Evolutionary conservation across 805 yeast genomes (phyloP), one percentile per base, ranked within the genome.

Genomic region (Saturnispora mendoncae): DNA sequence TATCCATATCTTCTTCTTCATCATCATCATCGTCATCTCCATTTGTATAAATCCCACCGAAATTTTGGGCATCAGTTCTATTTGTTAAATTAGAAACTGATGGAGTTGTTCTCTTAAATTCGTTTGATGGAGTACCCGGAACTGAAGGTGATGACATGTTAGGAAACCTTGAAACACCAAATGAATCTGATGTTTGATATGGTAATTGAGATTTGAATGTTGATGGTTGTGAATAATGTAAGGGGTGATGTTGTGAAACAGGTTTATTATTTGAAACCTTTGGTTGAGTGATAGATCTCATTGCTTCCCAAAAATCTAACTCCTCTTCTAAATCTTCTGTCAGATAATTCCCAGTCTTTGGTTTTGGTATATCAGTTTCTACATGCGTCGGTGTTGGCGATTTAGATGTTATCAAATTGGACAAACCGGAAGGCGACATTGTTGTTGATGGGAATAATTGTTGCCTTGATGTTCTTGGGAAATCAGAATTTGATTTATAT

Each of bases 281-380:
- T 5, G 63, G 57, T 33, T 70, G 71, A 1, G 79, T 73, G 18
- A 79, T 53, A 14, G 76, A 67, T 37, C 80, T 66, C 71, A 80
- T 68, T 2, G 77, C 74, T 47, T 80, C 87, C 82, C 84, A 80
- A 53, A 79, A 80, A 54, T 79, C 86, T 26, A 73, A 50, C 18
- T 74, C 85, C 44, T 76, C 85, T 31, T 77, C 84, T 4, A 68
- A 58, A 10, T 72, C 79, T 28, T 68, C 76, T n/a, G 51, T 42
- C 17, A 50, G n/a, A 46, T 53, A 46, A 19, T 36, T 43, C n/a
- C 42, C 33, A 7, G 38, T 23, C 15, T 39, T 39, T 4, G 37
- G 28, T 28, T 39, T 39, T 38, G 39, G 33, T 29, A 32, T 19
- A 14, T 24, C 28, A 10, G 27, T 14, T 18, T 33, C 31, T 12